Base-by-base conservation (phyloP, 129 eudicot genomes). In the Silybum marianum region DNA sequence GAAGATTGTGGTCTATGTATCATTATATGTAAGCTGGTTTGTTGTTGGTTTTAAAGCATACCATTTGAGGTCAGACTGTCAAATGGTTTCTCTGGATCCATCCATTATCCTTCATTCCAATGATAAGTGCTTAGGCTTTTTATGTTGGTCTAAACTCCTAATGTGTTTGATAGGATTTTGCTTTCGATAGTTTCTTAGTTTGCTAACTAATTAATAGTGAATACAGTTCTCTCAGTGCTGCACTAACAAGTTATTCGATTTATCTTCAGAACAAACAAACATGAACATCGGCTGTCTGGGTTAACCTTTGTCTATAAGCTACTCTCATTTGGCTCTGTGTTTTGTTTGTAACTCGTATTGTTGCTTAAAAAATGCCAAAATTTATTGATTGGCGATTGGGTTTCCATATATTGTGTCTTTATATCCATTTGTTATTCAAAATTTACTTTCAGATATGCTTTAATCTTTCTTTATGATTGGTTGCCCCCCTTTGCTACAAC, bases 1-100 rank as follows among this genome's bases (percentile, higher is more conserved):
- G 73, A 38, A 38, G 11, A 39, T 77, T 66, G 26, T 21, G 72
- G 21, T 44, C 34, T 32, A 63, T 76, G 71, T 73, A 12, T 66
- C 23, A 19, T 58, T n/a, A 58, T 58, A 58, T 58, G 66, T 58
- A 7, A 16, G 5, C 19, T 18, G 65, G 22, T 0, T 54, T 19
- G 18, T 54, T 54, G 65, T 54, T 16, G 65, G 18, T 54, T 54
- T 54, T 54, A 14, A 5, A n/a, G 23, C 23, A n/a, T 58, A 58
- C 10, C 2, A 18, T 58, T 58, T 58, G 23, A 58, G 9, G 66
- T 58, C 3, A 38, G 42, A 38, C 42, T 9, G 9, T 38, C 42
- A 38, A 23, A 58, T 58, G 66, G 66, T 58, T n/a, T 18, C 19
- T 11, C 14, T 51, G 19, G 19, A 46, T 46, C 62, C 62, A 51